These are phyloP conservation scores for Termitomyces eurrhizus DNA, from an alignment of 768 basidiomycete genomes.

Conservation along the genomic window DNA sequence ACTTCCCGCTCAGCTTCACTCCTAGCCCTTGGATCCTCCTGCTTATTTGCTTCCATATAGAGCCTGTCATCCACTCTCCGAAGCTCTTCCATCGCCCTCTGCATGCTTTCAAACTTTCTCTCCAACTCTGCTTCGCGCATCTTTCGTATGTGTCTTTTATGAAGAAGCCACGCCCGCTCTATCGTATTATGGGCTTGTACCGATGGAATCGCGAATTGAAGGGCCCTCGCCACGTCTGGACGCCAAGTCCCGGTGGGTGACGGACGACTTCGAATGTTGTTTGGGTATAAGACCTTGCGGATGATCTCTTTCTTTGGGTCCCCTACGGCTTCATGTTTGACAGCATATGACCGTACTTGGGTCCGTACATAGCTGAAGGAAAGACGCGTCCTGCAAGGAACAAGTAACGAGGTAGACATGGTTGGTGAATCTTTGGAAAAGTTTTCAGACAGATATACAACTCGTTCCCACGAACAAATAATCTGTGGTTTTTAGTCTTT, in stretches of 20 bases:
- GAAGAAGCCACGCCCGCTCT: slow-evolving; percentile 84
- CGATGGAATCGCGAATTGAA: slow-evolving; percentile 84
- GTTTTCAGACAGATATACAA: neutral
- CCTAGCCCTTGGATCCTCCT: slow-evolving; percentile 69
- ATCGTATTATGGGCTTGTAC: slow-evolving; percentile 90
- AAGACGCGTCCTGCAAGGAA: slow-evolving; percentile 26
- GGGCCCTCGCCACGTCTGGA: slow-evolving; percentile 68
- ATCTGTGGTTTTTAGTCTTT: too few species aligned
- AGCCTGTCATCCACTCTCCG: slow-evolving; percentile 52
- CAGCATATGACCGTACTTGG: slow-evolving; percentile 34
- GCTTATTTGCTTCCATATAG: slow-evolving; percentile 69
- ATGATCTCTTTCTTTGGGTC: slow-evolving; percentile 72
- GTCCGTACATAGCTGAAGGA: slow-evolving; percentile 28
- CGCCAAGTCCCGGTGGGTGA: slow-evolving; percentile 84
- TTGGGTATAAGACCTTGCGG: slow-evolving; percentile 77
- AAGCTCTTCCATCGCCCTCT: slow-evolving; percentile 80
- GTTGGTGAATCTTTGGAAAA: neutral
- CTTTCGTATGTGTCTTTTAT: slow-evolving; percentile 71
- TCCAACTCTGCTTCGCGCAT: slow-evolving; percentile 62
- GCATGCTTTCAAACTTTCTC: slow-evolving; percentile 81
- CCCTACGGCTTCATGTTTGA: slow-evolving; percentile 34
- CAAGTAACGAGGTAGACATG: slow-evolving; percentile 31
- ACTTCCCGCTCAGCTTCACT: slow-evolving; percentile 52
- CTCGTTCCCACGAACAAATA: slow-evolving; percentile 1
- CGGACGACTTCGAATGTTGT: slow-evolving; percentile 63